Evolutionary conservation across 2,329 filamentous ascomycete species (phyloP).

Genomic region (Monosporascus sp.): DNA sequence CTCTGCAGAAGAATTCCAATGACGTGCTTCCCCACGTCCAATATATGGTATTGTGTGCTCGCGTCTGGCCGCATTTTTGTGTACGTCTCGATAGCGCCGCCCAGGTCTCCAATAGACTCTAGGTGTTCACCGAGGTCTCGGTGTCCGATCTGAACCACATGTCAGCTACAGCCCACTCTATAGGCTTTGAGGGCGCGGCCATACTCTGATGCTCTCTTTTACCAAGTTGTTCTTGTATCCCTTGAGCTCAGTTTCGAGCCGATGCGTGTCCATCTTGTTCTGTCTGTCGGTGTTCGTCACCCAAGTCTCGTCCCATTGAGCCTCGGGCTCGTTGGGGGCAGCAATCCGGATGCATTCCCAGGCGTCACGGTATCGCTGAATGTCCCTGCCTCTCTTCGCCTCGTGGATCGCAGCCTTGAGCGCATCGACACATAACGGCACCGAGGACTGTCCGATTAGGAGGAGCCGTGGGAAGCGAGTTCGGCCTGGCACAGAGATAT

Average conservation of each 20-base stretch:
- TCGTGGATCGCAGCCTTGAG: constrained; percentile 71
- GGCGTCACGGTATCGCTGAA: constrained; percentile 64
- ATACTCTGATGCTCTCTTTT: constrained; percentile 89
- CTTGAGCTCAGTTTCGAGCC: constrained; percentile 81
- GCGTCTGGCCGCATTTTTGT: constrained; percentile 86
- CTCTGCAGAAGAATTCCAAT: constrained; percentile 72
- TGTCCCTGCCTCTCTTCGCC: constrained; percentile 71
- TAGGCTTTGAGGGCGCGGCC: constrained; percentile 17
- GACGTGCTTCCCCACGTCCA: constrained; percentile 75
- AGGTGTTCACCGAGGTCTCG: constrained; percentile 86
- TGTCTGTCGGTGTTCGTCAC: constrained; percentile 60
- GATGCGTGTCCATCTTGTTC: constrained; percentile 64
- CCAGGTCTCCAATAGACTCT: constrained; percentile 70
- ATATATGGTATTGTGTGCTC: constrained; percentile 74
- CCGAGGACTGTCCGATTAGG: constrained; percentile 74
- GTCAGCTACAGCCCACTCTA: background rate
- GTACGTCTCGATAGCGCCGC: constrained; percentile 70
- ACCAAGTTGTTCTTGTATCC: constrained; percentile 96
- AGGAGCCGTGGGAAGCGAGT: constrained; percentile 77
- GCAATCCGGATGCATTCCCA: constrained; percentile 60
- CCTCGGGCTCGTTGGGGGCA: constrained; percentile 63
- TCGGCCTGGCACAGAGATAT: constrained; percentile 51
- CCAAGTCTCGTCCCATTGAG: constrained; percentile 67
- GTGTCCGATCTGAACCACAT: constrained; percentile 70
- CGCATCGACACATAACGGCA: constrained; percentile 71